phyloP scores from a whole-genome alignment of 1,139 yeast genomes.

The Pichia sp. region DNA sequence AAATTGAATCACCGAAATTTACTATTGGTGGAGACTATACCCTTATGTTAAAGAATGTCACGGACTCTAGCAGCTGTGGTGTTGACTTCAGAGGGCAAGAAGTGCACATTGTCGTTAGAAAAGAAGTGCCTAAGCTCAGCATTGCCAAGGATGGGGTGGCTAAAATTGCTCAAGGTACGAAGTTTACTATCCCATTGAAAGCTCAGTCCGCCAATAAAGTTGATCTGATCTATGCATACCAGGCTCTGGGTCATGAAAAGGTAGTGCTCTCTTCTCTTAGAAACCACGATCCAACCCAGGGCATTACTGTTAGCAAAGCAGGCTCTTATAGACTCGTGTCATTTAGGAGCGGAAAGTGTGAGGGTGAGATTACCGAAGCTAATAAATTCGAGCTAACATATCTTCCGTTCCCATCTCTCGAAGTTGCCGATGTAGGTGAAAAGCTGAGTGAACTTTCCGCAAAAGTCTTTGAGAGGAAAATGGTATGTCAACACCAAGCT shows the following conservation, averaged over 20 bases:
- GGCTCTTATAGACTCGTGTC: constrained; percentile 59
- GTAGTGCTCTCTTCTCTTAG: constrained; percentile 6
- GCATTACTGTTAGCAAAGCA: constrained; percentile 40
- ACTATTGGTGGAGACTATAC: constrained; percentile 64
- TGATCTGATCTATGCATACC: constrained; percentile 35
- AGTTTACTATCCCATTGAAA: constrained; percentile 51
- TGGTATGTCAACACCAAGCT: constrained; percentile 20
- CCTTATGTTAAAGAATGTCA: constrained; percentile 53
- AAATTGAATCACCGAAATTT: constrained; percentile 48
- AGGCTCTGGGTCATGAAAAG: constrained; percentile 26
- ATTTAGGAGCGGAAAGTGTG: constrained; percentile 61
- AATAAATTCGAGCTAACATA: constrained; percentile 39
- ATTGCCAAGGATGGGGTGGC: constrained; percentile 27
- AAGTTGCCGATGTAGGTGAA: constrained; percentile 10
- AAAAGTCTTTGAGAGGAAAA: constrained; percentile 6
- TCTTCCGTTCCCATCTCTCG: constrained; percentile 50
- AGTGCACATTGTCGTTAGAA: constrained; percentile 54
- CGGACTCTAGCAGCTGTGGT: constrained; percentile 68
- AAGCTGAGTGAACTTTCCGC: constrained; percentile 1
- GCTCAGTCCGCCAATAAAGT: constrained; percentile 36
- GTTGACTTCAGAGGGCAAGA: constrained; percentile 58
- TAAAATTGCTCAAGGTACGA: constrained; percentile 55
- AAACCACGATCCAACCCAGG: constrained; percentile 30
- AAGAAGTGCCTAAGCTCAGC: constrained; percentile 47
- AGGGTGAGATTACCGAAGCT: constrained; percentile 44